These are phyloP conservation scores for Globisporangium nunn DNA, from an alignment of 352 stramenopile genomes.

Conservation along the genomic window DNA sequence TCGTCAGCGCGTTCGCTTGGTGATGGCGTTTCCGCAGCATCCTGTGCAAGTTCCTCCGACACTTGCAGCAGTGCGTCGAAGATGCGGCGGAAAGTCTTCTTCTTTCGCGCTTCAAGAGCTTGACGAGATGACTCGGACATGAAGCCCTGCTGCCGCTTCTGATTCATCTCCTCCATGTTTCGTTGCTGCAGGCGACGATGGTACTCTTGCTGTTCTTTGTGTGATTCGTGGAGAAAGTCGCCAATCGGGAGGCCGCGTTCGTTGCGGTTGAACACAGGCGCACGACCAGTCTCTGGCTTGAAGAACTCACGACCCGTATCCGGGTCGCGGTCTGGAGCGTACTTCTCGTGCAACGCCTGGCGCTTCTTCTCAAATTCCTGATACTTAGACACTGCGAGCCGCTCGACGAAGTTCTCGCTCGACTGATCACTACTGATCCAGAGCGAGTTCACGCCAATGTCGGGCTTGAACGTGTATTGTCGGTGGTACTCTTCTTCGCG, in stretches of 20 bases:
- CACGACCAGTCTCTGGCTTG: constrained; percentile 56
- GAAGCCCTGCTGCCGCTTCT: constrained; percentile 42
- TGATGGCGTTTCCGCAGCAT: too few relatives aligned
- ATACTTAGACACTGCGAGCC: constrained; percentile 61
- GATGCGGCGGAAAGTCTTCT: constrained; percentile 47
- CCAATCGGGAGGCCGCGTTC: constrained; percentile 64
- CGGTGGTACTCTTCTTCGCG: constrained; percentile 46
- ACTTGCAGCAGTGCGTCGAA: constrained; percentile 32
- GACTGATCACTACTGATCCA: constrained; percentile 29
- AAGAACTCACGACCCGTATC: constrained; percentile 57
- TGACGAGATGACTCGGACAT: constrained; percentile 50
- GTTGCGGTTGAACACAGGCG: constrained; percentile 61
- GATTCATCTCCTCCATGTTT: constrained; percentile 32
- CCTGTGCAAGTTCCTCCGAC: background rate
- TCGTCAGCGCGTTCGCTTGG: background rate
- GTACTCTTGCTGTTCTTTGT: constrained; percentile 57
- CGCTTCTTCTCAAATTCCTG: constrained; percentile 59
- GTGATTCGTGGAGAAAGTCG: constrained; percentile 63
- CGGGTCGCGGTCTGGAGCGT: constrained; percentile 52
- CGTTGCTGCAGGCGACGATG: constrained; percentile 39
- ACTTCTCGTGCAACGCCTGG: constrained; percentile 48
- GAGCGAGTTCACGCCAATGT: constrained; percentile 70
- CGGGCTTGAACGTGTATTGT: constrained; percentile 71
- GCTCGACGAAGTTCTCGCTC: constrained; percentile 49
- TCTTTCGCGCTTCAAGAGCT: constrained; percentile 47